Evolutionary conservation across 1,139 yeast genomes (phyloP).

Genomic region (Debaryomyces nepalensis): DNA sequence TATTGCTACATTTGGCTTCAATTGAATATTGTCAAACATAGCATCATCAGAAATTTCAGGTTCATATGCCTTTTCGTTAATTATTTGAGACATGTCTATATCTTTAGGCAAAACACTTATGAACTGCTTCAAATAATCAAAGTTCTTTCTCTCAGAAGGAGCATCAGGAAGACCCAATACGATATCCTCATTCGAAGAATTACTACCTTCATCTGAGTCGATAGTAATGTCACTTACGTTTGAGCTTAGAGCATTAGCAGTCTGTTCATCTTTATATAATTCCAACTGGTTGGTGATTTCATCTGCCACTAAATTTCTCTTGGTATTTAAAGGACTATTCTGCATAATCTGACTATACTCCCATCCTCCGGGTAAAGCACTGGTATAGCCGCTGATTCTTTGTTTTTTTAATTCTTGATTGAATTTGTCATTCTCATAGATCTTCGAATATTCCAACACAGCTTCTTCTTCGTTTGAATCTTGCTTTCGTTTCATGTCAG

Average conservation of each 20-base stretch:
- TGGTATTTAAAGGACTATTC: constrained; percentile 29
- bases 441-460: constrained; percentile 30
- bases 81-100: constrained; percentile 43
- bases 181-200: constrained; percentile 19
- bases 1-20: constrained; percentile 46
- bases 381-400: constrained; percentile 32
- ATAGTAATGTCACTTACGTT: constrained; percentile 38
- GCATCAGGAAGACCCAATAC: constrained; percentile 26
- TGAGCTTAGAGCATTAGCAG: constrained; percentile 24
- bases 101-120: constrained; percentile 37
- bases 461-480: constrained; percentile 33
- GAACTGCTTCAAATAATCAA: constrained; percentile 42
- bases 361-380: constrained; percentile 47
- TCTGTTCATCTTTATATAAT: constrained; percentile 24
- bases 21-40: constrained; percentile 37
- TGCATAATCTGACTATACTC: constrained; percentile 22
- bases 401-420: constrained; percentile 43
- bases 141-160: constrained; percentile 21
- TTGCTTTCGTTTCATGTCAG: constrained; percentile 35
- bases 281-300: constrained; percentile 35
- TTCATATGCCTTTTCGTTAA: constrained; percentile 70
- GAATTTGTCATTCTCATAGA: constrained; percentile 34
- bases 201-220: constrained; percentile 26
- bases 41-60: constrained; percentile 52
- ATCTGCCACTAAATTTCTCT: constrained; percentile 31